Evolutionary conservation across 106 monocot genomes (phyloP), one percentile per base, ranked within the genome.

Genomic region (Iris macrosiphon): DNA sequence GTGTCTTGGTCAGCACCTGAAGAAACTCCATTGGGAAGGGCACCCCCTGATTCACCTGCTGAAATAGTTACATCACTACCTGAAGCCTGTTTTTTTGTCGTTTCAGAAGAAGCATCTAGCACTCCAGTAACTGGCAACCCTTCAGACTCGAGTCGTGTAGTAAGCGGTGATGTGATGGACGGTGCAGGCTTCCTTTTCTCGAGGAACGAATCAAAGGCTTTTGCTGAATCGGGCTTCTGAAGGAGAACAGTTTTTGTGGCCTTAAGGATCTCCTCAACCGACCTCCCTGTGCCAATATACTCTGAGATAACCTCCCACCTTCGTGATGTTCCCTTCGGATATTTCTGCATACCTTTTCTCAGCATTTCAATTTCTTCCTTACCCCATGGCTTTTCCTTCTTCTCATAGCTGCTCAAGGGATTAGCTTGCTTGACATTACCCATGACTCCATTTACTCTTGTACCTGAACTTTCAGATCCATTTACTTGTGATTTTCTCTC

Each of bases 251-350:
- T 94, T 64, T 94, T 94, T 6, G 93, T 88, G 18, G 93, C 93
- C 46, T 84, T 94, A 5, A 88, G 81, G 50, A 94, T 88, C 69
- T 88, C 93, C 49, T 88, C 88, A 28, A 94, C 93, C 0, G 93
- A 76, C 55, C 93, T 71, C 7, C 66, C 67, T n/a, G 93, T 94
- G 20, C 88, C 93, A 49, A 94, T 77, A 60, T 84, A 94, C 34
- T 94, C 93, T 6, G 93, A 84, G 40, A 94, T 79, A 4, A 94
- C 88, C 68, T 94, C 93, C 93, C 93, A 94, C 40, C 93, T 81
- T 41, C 84, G 41, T 4, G 88, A 88, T 31, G 93, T 94, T 32
- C 93, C 93, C 67, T 94, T 94, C 1, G 84, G 93, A 45, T 94
- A 94, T 47, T 94, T 94, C 25, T 72, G 78, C 59, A 94, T 72